Conservation (phyloP, 148 eudicot genomes). For the Rhododendron molle region DNA sequence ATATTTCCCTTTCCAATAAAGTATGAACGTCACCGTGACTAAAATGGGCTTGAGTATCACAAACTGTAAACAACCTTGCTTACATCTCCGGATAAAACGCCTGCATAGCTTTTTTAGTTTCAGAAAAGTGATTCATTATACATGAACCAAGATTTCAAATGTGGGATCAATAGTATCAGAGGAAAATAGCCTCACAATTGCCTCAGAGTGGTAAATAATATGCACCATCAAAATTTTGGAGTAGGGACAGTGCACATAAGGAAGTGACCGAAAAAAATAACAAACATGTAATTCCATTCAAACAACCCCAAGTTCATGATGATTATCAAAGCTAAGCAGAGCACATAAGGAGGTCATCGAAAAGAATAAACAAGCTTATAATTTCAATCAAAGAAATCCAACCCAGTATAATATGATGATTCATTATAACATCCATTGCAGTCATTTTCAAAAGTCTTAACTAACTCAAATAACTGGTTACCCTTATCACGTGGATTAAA, state of each 20-base stretch:
- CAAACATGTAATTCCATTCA: background rate
- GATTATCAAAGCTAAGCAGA: background rate
- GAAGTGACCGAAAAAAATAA: background rate
- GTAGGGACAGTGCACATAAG: background rate
- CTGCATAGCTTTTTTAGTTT: constrained; percentile 38
- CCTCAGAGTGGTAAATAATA: background rate
- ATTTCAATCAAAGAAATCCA: background rate
- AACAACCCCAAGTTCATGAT: background rate
- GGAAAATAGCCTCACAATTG: background rate
- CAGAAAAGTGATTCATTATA: constrained; percentile 1
- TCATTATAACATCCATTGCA: background rate
- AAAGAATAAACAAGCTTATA: background rate
- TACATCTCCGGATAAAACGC: constrained; percentile 95
- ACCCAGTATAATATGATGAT: background rate
- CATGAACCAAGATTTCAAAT: constrained; percentile 2
- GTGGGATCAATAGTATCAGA: background rate
- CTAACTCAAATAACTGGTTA: background rate
- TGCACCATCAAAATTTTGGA: background rate
- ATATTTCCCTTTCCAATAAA: constrained; percentile 86
- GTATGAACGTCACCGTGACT: constrained; percentile 71
- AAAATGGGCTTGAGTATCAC: constrained; percentile 93
- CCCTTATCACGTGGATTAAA: background rate
- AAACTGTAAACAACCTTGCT: constrained; percentile 97
- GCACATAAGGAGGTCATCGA: background rate
- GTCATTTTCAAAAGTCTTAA: background rate